A percentile compares a stretch with the other conserved stretches of the same genome.
phyloP scores from a whole-genome alignment of 805 yeast species.

The Wickerhamomyces alni region DNA sequence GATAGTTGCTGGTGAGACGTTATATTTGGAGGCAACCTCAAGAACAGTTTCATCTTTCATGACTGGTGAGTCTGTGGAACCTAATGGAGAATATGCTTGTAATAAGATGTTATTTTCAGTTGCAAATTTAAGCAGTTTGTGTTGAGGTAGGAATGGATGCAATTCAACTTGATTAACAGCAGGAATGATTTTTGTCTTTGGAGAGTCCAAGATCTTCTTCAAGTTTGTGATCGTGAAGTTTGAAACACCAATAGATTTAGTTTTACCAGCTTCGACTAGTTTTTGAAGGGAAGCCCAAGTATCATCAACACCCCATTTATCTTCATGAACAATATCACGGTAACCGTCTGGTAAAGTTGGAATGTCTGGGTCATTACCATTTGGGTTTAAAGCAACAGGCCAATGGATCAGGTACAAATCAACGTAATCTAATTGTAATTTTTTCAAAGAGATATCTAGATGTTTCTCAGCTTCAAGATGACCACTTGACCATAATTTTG shows the following conservation, averaged over 20 bases:
- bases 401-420: constrained; percentile 75
- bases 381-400: constrained; percentile 60
- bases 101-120: background rate
- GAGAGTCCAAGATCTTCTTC: background rate
- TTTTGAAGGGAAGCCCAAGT: constrained; percentile 5
- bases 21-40: constrained; percentile 37
- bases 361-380: constrained; percentile 1
- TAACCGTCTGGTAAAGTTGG: constrained; percentile 30
- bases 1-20: constrained; percentile 38
- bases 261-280: background rate
- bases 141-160: constrained; percentile 1
- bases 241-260: constrained; percentile 1
- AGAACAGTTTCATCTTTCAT: constrained; percentile 31
- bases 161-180: constrained; percentile 1
- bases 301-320: constrained; percentile 42
- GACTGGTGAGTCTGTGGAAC: constrained; percentile 1
- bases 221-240: background rate
- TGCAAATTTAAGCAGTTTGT: background rate
- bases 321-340: constrained; percentile 47
- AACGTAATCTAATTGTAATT: constrained; percentile 63
- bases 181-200: constrained; percentile 1
- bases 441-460: constrained; percentile 49
- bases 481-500: constrained; percentile 51
- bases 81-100: constrained; percentile 1
- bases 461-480: constrained; percentile 39